A percentile compares a stretch with the other conserved stretches of the same genome.
phyloP scores from a whole-genome alignment of 2,329 filamentous ascomycete species.

The Pezicula radicicola region DNA sequence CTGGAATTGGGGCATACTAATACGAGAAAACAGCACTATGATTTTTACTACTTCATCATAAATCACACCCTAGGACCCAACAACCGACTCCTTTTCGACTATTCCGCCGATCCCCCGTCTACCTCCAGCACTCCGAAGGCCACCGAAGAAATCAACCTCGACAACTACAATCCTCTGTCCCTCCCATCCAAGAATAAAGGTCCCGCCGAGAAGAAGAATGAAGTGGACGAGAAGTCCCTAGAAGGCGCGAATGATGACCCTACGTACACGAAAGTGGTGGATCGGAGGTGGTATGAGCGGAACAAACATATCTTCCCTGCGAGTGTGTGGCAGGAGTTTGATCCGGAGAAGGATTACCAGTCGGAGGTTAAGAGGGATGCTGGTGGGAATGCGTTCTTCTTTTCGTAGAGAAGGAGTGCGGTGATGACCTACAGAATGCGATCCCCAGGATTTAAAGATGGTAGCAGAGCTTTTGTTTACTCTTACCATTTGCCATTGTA shows the following conservation, averaged over 20 bases:
- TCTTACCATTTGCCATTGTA: too few species aligned
- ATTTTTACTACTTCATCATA: conserved; percentile 95
- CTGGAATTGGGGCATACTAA: conserved; percentile 19
- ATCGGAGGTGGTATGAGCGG: conserved; percentile 92
- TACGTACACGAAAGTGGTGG: conserved; percentile 85
- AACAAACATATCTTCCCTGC: conserved; percentile 99
- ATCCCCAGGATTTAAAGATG: not conserved
- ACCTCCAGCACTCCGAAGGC: conserved; percentile 1
- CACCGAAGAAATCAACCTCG: conserved; percentile 14
- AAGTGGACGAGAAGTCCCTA: conserved; percentile 33
- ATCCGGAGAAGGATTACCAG: conserved; percentile 82
- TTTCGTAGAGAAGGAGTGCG: conserved; percentile 39
- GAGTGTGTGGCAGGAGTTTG: conserved; percentile 93
- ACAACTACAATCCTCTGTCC: conserved; percentile 36
- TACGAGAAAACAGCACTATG: conserved; percentile 69
- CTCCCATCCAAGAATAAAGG: conserved; percentile 31
- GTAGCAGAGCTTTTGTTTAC: too few species aligned
- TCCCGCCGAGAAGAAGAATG: conserved; percentile 36
- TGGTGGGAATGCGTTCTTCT: conserved; percentile 93
- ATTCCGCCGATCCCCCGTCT: conserved; percentile 49
- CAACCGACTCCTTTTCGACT: conserved; percentile 74
- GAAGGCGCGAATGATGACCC: conserved; percentile 81
- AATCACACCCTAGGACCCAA: conserved; percentile 78
- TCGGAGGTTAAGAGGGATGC: conserved; percentile 75
- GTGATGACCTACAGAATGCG: not conserved